Evolutionary conservation across 78 protist species (phyloP).

Genomic region (Anaeramoeba flamelloides): DNA sequence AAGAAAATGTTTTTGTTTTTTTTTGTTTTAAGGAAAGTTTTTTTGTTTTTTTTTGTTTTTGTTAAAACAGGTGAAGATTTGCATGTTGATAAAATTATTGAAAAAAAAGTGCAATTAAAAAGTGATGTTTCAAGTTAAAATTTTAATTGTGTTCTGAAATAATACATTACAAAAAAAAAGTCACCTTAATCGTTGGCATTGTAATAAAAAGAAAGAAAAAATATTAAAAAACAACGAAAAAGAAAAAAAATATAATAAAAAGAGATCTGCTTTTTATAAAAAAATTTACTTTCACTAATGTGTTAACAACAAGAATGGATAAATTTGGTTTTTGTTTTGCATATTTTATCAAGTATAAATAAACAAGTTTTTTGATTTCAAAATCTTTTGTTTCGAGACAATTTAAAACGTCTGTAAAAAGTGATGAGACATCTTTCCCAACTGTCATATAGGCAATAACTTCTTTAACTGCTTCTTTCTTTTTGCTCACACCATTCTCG

Average conservation of each 20-base stretch:
- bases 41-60: too few relatives aligned
- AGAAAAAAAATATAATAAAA: background rate
- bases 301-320: slow-evolving; percentile 91
- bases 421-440: slow-evolving; percentile 97
- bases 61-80: too few relatives aligned
- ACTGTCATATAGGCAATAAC: slow-evolving; percentile 96
- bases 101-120: too few relatives aligned
- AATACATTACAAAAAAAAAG: too few relatives aligned
- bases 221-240: background rate
- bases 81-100: too few relatives aligned
- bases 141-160: too few relatives aligned
- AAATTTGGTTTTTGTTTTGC: slow-evolving; percentile 90
- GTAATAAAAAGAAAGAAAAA: background rate
- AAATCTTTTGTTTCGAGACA: slow-evolving; percentile 38
- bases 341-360: slow-evolving; percentile 91
- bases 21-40: too few relatives aligned
- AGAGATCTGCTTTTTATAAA: too few relatives aligned
- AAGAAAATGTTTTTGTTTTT: too few relatives aligned
- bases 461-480: slow-evolving; percentile 86
- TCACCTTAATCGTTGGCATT: background rate
- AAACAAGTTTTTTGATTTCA: slow-evolving; percentile 96
- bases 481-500: slow-evolving; percentile 23
- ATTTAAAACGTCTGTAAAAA: too few relatives aligned
- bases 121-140: too few relatives aligned
- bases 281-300: slow-evolving; percentile 59